These are phyloP conservation scores for Sextonia rubra DNA, from an alignment of 164 flowering plant species.

Conservation along the genomic window DNA sequence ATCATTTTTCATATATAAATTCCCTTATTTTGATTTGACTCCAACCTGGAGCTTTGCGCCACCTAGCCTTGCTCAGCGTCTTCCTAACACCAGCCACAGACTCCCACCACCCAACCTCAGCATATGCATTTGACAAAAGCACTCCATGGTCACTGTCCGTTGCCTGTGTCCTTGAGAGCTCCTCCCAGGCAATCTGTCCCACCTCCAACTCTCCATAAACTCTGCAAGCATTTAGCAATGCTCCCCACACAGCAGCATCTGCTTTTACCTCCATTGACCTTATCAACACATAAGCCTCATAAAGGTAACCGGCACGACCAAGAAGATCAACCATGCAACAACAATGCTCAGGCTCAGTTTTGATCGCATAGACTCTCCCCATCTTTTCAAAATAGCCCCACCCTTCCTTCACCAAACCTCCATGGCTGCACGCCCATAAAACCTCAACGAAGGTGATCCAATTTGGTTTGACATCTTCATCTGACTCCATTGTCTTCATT, in stretches of 20 bases:
- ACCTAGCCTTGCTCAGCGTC: not conserved
- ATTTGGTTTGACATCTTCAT: slow-evolving; percentile 3
- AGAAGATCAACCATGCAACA: slow-evolving; percentile 22
- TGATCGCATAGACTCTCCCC: slow-evolving; percentile 7
- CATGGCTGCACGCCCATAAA: slow-evolving; percentile 20
- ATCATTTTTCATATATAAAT: no score
- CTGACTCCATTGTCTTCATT: not conserved
- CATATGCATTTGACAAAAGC: slow-evolving; percentile 14
- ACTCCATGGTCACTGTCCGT: slow-evolving; percentile 5
- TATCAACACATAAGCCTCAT: slow-evolving; percentile 19
- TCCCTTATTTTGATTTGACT: slow-evolving; percentile 10
- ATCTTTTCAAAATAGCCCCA: slow-evolving; percentile 17
- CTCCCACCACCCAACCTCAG: slow-evolving; percentile 14
- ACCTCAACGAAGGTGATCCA: slow-evolving; percentile 17
- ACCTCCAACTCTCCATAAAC: slow-evolving; percentile 18
- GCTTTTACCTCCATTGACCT: slow-evolving; percentile 5
- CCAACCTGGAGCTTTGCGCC: slow-evolving; percentile 14
- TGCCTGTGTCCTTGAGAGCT: slow-evolving; percentile 8
- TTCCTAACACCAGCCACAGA: slow-evolving; percentile 7
- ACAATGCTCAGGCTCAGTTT: slow-evolving; percentile 9
- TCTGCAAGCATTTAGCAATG: slow-evolving; percentile 12
- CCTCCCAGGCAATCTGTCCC: slow-evolving; percentile 11
- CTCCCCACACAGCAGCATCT: slow-evolving; percentile 15
- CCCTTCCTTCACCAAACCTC: slow-evolving; percentile 19
- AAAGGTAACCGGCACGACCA: slow-evolving; percentile 13